Conservation (phyloP, 352 stramenopile species). For the Phytopythium chamaehyphon region DNA sequence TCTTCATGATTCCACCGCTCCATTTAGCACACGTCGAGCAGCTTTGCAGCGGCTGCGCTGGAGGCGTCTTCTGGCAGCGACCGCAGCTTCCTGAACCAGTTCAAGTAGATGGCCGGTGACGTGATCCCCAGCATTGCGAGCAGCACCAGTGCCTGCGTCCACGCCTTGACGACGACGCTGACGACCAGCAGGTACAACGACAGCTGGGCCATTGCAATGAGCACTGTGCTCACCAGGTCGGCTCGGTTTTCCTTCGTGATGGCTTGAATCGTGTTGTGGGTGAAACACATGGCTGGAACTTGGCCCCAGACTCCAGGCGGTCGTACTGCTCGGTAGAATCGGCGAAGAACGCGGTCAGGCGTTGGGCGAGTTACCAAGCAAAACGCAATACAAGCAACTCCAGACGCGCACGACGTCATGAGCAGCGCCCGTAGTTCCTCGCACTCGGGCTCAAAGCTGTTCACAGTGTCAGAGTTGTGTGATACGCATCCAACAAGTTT, state of each 20-base stretch:
- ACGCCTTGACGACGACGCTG: slow-evolving; percentile 40
- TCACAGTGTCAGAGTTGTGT: not conserved
- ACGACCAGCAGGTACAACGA: slow-evolving; percentile 42
- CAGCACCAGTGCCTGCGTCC: slow-evolving; percentile 28
- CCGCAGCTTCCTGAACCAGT: slow-evolving; percentile 3
- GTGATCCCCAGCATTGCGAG: slow-evolving; percentile 18
- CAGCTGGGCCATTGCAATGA: slow-evolving; percentile 40
- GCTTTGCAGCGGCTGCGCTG: no score
- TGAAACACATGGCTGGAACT: slow-evolving; percentile 38
- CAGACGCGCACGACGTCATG: slow-evolving; percentile 37
- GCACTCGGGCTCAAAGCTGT: slow-evolving; percentile 25
- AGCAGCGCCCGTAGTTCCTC: slow-evolving; percentile 31
- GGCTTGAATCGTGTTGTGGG: slow-evolving; percentile 12
- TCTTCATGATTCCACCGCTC: no score
- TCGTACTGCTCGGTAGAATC: slow-evolving; percentile 63
- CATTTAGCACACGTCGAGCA: no score
- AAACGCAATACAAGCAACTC: slow-evolving; percentile 15
- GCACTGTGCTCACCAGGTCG: slow-evolving; percentile 33
- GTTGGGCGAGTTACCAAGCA: slow-evolving; percentile 42
- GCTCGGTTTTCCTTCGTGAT: slow-evolving; percentile 36
- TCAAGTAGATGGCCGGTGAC: slow-evolving; percentile 34
- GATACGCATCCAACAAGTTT: not conserved
- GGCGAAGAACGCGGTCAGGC: slow-evolving; percentile 45
- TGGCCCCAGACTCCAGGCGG: slow-evolving; percentile 46
- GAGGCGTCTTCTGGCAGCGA: no score